Evolutionary conservation across 2,329 filamentous ascomycete species (phyloP).

Genomic region (Chaetomium sp.): DNA sequence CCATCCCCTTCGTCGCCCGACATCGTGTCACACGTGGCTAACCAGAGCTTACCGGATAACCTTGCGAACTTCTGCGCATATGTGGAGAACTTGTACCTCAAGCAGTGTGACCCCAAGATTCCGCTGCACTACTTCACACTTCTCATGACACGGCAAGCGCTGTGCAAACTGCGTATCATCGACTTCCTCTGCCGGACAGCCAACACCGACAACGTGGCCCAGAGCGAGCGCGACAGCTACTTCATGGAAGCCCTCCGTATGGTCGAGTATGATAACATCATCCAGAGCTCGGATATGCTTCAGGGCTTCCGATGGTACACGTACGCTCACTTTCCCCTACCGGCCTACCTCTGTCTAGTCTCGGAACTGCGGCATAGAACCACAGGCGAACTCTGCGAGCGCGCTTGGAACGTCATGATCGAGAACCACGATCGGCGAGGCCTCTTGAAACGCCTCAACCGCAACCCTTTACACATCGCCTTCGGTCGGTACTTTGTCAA

Average conservation of each 20-base stretch:
- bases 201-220: slow-evolving; percentile 42
- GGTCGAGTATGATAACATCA: slow-evolving; percentile 61
- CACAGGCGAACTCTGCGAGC: slow-evolving; percentile 58
- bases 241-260: slow-evolving; percentile 59
- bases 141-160: slow-evolving; percentile 57
- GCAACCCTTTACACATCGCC: slow-evolving; percentile 59
- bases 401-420: slow-evolving; percentile 60
- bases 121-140: slow-evolving; percentile 62
- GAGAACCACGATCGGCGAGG: slow-evolving; percentile 57
- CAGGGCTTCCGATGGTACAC: slow-evolving; percentile 61
- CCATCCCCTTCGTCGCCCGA: slow-evolving; percentile 47
- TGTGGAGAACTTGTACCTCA: slow-evolving; percentile 59
- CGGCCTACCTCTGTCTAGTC: slow-evolving; percentile 62
- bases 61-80: slow-evolving; percentile 57
- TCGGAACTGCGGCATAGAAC: slow-evolving; percentile 57
- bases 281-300: slow-evolving; percentile 54
- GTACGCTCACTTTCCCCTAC: slow-evolving; percentile 61
- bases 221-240: slow-evolving; percentile 54
- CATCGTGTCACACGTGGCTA: slow-evolving; percentile 51
- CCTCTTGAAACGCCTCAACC: slow-evolving; percentile 49
- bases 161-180: slow-evolving; percentile 60
- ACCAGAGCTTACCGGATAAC: slow-evolving; percentile 54
- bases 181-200: slow-evolving; percentile 54
- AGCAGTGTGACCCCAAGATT: slow-evolving; percentile 59
- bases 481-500: slow-evolving; percentile 62